phyloP scores from a whole-genome alignment of 139 green algal genomes.

The Volvox africanus region DNA sequence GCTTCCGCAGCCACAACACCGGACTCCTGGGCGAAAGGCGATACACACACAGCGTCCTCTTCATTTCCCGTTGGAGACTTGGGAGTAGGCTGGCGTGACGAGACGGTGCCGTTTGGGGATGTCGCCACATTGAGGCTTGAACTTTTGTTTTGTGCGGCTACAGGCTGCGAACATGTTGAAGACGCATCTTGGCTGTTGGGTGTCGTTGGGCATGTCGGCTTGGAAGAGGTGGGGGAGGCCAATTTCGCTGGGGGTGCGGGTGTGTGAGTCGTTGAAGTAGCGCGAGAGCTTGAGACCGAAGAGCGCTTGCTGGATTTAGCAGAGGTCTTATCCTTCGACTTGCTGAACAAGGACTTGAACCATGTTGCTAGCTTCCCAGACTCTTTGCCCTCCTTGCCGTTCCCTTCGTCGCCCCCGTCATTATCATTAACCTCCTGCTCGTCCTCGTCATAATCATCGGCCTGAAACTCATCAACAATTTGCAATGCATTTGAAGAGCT shows the following conservation, averaged over 20 bases:
- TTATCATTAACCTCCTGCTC: background rate
- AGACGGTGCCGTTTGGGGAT: background rate
- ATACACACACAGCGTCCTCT: background rate
- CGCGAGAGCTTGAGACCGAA: conserved; percentile 8
- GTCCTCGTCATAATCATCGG: background rate
- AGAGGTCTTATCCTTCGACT: conserved; percentile 24
- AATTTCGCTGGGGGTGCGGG: background rate
- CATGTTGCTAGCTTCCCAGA: conserved; percentile 30
- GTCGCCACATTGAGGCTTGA: background rate
- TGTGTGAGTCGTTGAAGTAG: background rate
- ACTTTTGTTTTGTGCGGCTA: background rate
- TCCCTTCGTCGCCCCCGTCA: background rate
- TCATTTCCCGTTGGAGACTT: background rate
- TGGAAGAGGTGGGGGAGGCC: background rate
- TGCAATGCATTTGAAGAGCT: conserved; percentile 6
- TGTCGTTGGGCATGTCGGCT: conserved; percentile 11
- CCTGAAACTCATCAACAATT: conserved; percentile 36
- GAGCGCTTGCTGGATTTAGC: conserved; percentile 27
- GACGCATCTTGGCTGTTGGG: background rate
- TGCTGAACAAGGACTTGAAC: conserved; percentile 44
- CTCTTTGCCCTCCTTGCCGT: background rate
- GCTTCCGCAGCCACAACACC: background rate
- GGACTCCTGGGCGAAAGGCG: background rate
- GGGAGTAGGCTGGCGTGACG: background rate
- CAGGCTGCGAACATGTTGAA: background rate